Conservation (phyloP, 345 rosid species). For the Moringa oleifera region DNA sequence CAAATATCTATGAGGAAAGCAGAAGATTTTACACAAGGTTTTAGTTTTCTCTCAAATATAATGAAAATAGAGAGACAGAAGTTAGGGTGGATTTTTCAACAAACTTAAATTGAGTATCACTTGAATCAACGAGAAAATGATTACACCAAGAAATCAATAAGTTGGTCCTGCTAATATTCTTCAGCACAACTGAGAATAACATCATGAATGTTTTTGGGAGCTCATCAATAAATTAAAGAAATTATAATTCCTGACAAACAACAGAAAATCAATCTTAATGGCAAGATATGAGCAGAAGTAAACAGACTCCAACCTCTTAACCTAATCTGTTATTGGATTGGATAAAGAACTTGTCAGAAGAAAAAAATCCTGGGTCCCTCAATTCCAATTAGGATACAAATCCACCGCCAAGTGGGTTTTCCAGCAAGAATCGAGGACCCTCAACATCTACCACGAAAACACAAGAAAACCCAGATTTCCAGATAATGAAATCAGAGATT, state of each 20-base stretch:
- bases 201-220: too few species aligned
- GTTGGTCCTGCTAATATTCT: too few species aligned
- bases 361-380: too few species aligned
- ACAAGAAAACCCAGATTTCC: slow-evolving; percentile 1
- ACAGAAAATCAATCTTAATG: neutral
- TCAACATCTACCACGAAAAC: neutral
- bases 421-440: neutral
- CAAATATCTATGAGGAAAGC: neutral
- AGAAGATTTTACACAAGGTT: neutral
- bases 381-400: too few species aligned
- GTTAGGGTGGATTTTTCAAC: neutral
- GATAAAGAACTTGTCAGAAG: too few species aligned
- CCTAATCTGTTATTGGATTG: too few species aligned
- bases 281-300: neutral
- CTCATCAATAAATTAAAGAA: neutral
- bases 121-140: too few species aligned
- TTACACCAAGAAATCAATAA: too few species aligned
- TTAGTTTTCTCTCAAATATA: neutral
- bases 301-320: neutral
- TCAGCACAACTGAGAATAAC: too few species aligned
- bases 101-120: neutral
- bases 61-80: neutral
- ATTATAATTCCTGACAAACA: neutral
- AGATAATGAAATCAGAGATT: neutral
- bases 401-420: neutral